phyloP scores from a whole-genome alignment of 2,329 filamentous ascomycete species.

The Trichophyton verrucosum region DNA sequence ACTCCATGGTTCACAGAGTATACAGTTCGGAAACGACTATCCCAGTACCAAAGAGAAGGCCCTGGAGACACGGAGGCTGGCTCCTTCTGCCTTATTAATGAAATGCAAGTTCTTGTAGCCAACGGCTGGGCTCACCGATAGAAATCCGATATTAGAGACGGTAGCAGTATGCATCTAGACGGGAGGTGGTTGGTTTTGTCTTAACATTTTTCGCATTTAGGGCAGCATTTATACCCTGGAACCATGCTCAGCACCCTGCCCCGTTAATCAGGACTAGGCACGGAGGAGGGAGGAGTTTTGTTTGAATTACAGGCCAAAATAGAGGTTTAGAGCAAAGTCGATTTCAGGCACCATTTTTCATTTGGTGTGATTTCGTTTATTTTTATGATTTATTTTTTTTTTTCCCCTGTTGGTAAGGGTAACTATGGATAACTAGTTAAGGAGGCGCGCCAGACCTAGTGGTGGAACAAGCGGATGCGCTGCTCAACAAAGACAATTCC shows the following conservation, averaged over 20 bases:
- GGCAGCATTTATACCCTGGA: neutral
- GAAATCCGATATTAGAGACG: neutral
- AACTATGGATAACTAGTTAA: too few species aligned
- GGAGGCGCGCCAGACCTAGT: constrained; percentile 41
- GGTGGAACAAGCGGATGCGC: constrained; percentile 85
- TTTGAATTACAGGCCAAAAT: neutral
- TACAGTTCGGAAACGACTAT: constrained; percentile 7
- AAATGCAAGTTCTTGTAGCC: constrained; percentile 47
- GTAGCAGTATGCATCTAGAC: neutral
- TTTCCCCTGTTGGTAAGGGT: too few species aligned
- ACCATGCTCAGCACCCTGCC: neutral
- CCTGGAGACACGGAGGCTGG: constrained; percentile 34
- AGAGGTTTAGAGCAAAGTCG: neutral
- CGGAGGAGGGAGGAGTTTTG: neutral
- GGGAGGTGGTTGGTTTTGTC: neutral
- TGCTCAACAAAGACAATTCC: constrained; percentile 94
- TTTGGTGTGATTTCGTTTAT: too few species aligned
- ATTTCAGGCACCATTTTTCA: too few species aligned
- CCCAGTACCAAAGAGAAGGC: constrained; percentile 11
- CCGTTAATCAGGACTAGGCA: neutral
- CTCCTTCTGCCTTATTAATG: constrained; percentile 45
- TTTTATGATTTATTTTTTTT: too few species aligned
- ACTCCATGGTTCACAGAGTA: constrained; percentile 19
- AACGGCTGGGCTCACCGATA: constrained; percentile 50
- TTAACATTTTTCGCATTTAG: neutral